Evolutionary conservation across 1,284 basidiomycete species (phyloP).

Genomic region (Cryptococcus sp.): DNA sequence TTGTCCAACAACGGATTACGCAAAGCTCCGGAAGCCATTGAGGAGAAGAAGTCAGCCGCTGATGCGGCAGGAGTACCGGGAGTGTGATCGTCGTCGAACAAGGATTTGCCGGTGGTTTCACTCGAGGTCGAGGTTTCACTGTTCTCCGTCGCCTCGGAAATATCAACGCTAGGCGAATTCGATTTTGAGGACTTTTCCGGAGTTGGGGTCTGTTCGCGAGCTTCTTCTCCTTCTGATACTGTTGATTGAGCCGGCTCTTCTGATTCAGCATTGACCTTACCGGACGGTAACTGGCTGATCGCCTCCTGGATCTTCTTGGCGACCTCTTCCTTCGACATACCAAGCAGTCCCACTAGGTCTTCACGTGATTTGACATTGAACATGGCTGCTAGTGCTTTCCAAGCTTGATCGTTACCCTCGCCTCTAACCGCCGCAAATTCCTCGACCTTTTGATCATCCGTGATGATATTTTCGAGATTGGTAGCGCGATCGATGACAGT

Average conservation of each 20-base stretch:
- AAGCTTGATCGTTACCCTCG: slow-evolving; percentile 59
- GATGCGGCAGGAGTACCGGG: slow-evolving; percentile 57
- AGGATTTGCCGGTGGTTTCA: slow-evolving; percentile 65
- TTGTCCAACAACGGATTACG: slow-evolving; percentile 62
- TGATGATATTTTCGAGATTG: slow-evolving; percentile 67
- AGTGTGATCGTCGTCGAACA: slow-evolving; percentile 66
- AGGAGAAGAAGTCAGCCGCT: slow-evolving; percentile 84
- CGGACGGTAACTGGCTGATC: slow-evolving; percentile 53
- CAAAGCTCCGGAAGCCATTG: slow-evolving; percentile 60
- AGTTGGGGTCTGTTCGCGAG: slow-evolving; percentile 15
- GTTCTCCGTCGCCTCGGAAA: slow-evolving; percentile 57
- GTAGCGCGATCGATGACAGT: slow-evolving; percentile 75
- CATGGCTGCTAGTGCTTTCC: slow-evolving; percentile 86
- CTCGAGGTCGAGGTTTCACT: slow-evolving; percentile 65
- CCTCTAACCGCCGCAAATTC: slow-evolving; percentile 64
- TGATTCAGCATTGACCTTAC: slow-evolving; percentile 4
- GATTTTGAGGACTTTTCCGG: slow-evolving; percentile 14
- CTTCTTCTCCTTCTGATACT: slow-evolving; percentile 5
- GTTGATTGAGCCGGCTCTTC: slow-evolving; percentile 5
- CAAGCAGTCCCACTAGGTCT: slow-evolving; percentile 85
- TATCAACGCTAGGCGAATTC: slow-evolving; percentile 7
- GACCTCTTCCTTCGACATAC: slow-evolving; percentile 89
- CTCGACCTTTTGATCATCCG: slow-evolving; percentile 62
- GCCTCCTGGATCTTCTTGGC: slow-evolving; percentile 77
- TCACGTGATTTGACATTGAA: slow-evolving; percentile 88